Evolutionary conservation across 257 asterid species (phyloP).

Genomic region (Cinchona pubescens): DNA sequence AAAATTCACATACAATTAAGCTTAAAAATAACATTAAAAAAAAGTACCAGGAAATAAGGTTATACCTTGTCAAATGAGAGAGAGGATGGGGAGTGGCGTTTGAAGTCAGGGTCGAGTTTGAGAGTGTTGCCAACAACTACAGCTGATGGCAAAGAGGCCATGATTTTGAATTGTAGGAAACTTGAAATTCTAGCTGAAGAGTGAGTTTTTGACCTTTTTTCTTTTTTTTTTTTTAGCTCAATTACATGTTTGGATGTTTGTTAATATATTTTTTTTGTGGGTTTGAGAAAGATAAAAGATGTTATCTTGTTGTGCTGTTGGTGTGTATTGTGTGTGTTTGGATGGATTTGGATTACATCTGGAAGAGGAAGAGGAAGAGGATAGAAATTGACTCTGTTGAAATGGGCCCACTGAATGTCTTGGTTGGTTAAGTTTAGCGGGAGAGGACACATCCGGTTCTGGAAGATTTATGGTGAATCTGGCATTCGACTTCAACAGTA

Average conservation of each 20-base stretch:
- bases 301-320: constrained; percentile 43
- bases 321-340: constrained; percentile 43
- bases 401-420: neutral
- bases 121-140: constrained; percentile 50
- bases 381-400: neutral
- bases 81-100: constrained; percentile 47
- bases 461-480: too few relatives aligned
- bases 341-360: constrained; percentile 38
- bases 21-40: too few relatives aligned
- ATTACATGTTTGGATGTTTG: neutral
- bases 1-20: neutral
- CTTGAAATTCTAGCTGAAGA: neutral
- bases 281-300: neutral
- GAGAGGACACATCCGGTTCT: too few relatives aligned
- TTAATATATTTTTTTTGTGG: neutral
- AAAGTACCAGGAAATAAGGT: too few relatives aligned
- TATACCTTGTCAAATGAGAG: constrained; percentile 64
- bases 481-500: too few relatives aligned
- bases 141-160: constrained; percentile 85
- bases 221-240: neutral
- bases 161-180: constrained; percentile 18
- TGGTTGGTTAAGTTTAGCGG: neutral
- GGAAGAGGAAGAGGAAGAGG: too few relatives aligned
- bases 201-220: too few relatives aligned
- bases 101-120: constrained; percentile 63